Base-by-base conservation (phyloP, 108 stramenopile genomes). In the Cyclostephanos tholiformis region DNA sequence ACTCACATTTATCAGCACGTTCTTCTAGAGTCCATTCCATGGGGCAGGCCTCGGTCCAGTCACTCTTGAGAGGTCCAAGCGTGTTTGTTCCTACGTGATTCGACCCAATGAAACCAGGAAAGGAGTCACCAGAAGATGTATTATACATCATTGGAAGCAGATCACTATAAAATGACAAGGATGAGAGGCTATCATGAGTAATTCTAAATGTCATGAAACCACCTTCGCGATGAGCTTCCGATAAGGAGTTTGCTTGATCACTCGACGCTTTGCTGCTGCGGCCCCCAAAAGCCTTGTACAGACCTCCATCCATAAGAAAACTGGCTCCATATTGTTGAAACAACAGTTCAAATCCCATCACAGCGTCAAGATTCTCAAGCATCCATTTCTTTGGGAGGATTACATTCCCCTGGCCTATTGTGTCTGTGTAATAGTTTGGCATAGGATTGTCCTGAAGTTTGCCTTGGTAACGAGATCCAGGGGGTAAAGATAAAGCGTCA, bases 11-110 rank as follows among this genome's bases (percentile, higher is more conserved):
- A 27, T 67, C 79, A 13, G 50, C 63, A 25, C 79, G 29, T 48
- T 81, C 52, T 36, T 55, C 66, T 7, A 22, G n/a, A 6, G 84
- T 68, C 74, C 74, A 80, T 26, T 77, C 62, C 5, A 59, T 0
- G 17, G 74, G 76, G 46, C 84, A 84, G 14, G 84, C 22, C 53
- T 67, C 52, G 5, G 79, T 80, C 79, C 79, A 80, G 62, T 84
- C 66, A 43, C 19, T 13, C 41, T 84, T 84, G 17, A 76, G 35
- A 4, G 79, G 79, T 20, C 84, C 84, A 14, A 63, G 26, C 7
- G 13, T 43, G 57, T 55, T 43, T 6, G 49, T 59, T 22, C 23
- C 30, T 36, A 70, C 75, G 23, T 85, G 84, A 68, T 85, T 85
- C 14, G 20, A 29, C 3, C 80, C 63, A 61, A 67, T 32, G n/a